phyloP scores from a whole-genome alignment of 176 grass and related monocot genomes.

The Oryza australiensis region DNA sequence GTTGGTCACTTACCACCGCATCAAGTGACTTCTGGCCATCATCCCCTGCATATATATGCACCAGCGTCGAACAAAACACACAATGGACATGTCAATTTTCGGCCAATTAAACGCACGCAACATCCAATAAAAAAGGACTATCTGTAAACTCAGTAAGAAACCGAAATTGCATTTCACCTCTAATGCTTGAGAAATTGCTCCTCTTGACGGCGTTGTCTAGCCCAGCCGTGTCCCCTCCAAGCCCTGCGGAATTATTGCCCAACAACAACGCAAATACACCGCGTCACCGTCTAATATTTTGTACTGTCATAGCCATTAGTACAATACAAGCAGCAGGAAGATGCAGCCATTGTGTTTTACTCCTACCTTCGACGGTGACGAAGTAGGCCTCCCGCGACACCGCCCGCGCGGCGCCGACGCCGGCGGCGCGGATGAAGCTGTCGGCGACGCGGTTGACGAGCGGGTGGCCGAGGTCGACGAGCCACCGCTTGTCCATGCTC shows the following conservation, averaged over 20 bases:
- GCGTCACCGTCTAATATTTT: too few relatives aligned
- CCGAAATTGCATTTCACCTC: neutral
- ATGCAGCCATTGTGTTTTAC: too few relatives aligned
- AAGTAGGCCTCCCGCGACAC: conserved; percentile 81
- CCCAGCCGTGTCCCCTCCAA: conserved; percentile 28
- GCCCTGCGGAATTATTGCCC: neutral
- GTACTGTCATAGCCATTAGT: too few relatives aligned
- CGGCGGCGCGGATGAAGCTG: conserved; percentile 85
- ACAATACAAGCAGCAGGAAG: too few relatives aligned
- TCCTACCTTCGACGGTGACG: conserved; percentile 56
- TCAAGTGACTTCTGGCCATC: conserved; percentile 82
- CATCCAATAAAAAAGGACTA: too few relatives aligned
- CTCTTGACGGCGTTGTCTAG: conserved; percentile 50
- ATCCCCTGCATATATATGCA: conserved; percentile 54
- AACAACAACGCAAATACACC: too few relatives aligned
- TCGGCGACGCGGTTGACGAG: conserved; percentile 75
- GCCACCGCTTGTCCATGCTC: conserved; percentile 54
- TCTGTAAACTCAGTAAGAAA: neutral
- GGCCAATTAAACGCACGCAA: neutral
- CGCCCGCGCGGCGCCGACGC: conserved; percentile 73
- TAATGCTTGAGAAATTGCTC: conserved; percentile 57
- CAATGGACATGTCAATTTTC: neutral
- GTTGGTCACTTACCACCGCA: conserved; percentile 50
- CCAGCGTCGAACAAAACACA: neutral
- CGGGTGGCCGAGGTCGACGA: conserved; percentile 85